phyloP scores from a whole-genome alignment of 495 filamentous ascomycete species.

The Lophium mytilinum region DNA sequence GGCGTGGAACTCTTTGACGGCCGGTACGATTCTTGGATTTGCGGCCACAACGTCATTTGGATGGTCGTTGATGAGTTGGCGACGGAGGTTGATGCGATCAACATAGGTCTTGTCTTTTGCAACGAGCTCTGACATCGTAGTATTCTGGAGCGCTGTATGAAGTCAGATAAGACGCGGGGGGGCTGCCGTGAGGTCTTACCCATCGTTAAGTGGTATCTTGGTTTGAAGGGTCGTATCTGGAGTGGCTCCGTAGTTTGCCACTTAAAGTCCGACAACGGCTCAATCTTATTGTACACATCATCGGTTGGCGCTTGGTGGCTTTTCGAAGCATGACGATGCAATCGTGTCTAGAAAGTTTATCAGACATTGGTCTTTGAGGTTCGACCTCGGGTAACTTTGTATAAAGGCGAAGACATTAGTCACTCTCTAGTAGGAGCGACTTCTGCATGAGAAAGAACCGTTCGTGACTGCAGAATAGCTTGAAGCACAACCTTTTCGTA shows the following conservation, averaged over 20 bases:
- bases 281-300: constrained; percentile 35
- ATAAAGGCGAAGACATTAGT: too few relatives aligned
- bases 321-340: too few relatives aligned
- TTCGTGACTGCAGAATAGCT: too few relatives aligned
- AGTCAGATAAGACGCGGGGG: background rate
- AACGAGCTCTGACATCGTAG: constrained; percentile 54
- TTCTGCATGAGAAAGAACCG: too few relatives aligned
- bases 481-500: too few relatives aligned
- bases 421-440: too few relatives aligned
- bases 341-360: too few relatives aligned
- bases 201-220: constrained; percentile 67
- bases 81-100: constrained; percentile 46
- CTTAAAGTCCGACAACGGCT: constrained; percentile 51
- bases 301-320: background rate
- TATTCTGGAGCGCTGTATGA: constrained; percentile 41
- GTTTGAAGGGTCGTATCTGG: constrained; percentile 60
- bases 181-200: constrained; percentile 36
- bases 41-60: constrained; percentile 38
- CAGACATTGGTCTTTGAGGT: too few relatives aligned
- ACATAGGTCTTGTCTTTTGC: constrained; percentile 59
- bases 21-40: constrained; percentile 35
- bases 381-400: too few relatives aligned
- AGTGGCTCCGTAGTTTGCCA: constrained; percentile 51
- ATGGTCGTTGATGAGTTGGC: constrained; percentile 42
- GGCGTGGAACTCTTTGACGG: constrained; percentile 57